These are phyloP conservation scores for Protomyces inouyei DNA, from an alignment of 1,139 yeast genomes.

Conservation along the genomic window DNA sequence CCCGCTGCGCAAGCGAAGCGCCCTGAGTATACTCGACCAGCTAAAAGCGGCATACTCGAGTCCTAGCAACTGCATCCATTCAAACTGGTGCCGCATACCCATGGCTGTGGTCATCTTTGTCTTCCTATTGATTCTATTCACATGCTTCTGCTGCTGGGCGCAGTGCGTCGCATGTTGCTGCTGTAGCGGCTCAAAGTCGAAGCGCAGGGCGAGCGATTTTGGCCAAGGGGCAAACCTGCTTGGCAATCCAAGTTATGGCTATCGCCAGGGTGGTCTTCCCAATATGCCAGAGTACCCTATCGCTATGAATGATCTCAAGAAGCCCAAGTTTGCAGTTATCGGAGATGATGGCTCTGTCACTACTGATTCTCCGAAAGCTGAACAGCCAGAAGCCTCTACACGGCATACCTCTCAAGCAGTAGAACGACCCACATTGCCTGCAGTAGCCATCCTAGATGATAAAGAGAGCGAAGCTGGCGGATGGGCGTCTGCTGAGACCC, in stretches of 20 bases:
- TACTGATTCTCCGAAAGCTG: slow-evolving; percentile 2
- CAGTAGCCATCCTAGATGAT: neutral
- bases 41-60: slow-evolving; percentile 19
- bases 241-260: slow-evolving; percentile 4
- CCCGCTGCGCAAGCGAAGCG: neutral
- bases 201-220: slow-evolving; percentile 1
- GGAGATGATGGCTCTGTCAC: slow-evolving; percentile 25
- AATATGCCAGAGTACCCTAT: slow-evolving; percentile 18
- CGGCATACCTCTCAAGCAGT: neutral
- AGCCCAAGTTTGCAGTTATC: slow-evolving; percentile 21
- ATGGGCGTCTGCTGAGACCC: neutral
- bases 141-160: slow-evolving; percentile 29
- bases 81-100: slow-evolving; percentile 26
- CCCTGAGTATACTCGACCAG: slow-evolving; percentile 5
- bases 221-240: slow-evolving; percentile 8
- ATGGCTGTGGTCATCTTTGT: slow-evolving; percentile 27
- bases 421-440: neutral
- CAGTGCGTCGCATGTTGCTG: slow-evolving; percentile 26
- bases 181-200: slow-evolving; percentile 3
- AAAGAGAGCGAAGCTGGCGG: neutral
- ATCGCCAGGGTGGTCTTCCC: slow-evolving; percentile 5
- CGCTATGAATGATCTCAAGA: slow-evolving; percentile 11
- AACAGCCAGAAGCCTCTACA: neutral
- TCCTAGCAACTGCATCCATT: slow-evolving; percentile 13
- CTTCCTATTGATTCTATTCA: slow-evolving; percentile 29